These are phyloP conservation scores for Colletotrichum shisoi DNA, from an alignment of 2,329 filamentous ascomycete genomes.

Conservation along the genomic window DNA sequence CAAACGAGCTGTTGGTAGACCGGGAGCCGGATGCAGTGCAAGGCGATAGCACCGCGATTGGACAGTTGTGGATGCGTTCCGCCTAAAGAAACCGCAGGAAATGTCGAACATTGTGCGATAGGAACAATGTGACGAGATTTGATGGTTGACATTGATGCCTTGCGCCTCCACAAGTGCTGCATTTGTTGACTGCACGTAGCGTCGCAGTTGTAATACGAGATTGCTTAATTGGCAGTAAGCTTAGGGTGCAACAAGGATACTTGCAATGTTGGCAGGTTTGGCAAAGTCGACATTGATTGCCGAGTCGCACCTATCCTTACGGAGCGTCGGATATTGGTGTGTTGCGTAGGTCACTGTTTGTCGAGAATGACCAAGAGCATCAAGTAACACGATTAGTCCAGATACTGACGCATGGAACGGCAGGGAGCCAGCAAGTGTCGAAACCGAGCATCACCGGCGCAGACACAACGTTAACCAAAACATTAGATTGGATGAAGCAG, in stretches of 20 bases:
- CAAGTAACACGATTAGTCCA: neutral
- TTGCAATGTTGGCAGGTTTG: neutral
- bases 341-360: neutral
- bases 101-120: neutral
- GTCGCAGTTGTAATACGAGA: neutral
- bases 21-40: no score
- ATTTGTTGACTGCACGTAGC: neutral
- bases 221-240: neutral
- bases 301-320: neutral
- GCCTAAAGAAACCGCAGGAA: neutral
- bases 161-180: neutral
- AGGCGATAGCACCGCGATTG: neutral
- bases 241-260: neutral
- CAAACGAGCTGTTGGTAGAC: neutral
- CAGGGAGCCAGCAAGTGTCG: neutral
- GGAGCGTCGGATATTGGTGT: neutral
- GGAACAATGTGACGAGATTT: neutral
- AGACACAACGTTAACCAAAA: neutral
- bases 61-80: neutral
- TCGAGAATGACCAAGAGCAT: neutral
- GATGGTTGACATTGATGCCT: neutral
- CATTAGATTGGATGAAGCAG: neutral
- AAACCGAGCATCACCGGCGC: slow-evolving; percentile 1
- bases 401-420: neutral
- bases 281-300: neutral